A percentile compares a stretch with the other conserved stretches of the same genome.
Evolutionary conservation across 208 protist species (phyloP).

Genomic region (Lotmaria passim): DNA sequence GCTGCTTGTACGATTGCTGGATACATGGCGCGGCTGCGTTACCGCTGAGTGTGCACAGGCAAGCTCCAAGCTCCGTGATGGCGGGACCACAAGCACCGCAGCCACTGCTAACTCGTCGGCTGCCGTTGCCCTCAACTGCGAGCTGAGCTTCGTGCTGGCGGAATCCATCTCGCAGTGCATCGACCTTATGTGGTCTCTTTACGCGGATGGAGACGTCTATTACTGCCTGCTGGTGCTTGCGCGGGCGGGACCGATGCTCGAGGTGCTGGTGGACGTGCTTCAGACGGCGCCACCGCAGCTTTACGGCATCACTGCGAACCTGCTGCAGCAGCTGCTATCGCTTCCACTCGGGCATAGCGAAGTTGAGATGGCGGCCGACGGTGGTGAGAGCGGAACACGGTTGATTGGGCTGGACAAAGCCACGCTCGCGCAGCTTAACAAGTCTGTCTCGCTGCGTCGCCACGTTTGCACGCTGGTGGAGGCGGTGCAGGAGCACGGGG

Average conservation of each 20-base stretch:
- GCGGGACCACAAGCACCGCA: not conserved
- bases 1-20: conserved; percentile 58
- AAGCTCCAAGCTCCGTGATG: not conserved
- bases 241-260: conserved; percentile 55
- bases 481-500: conserved; percentile 41
- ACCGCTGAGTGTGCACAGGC: conserved; percentile 29
- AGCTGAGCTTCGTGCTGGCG: conserved; percentile 63
- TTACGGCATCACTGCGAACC: conserved; percentile 56
- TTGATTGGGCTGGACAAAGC: conserved; percentile 12
- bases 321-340: conserved; percentile 53
- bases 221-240: conserved; percentile 74
- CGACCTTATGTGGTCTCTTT: conserved; percentile 72
- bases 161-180: conserved; percentile 72
- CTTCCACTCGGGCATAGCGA: conserved; percentile 61
- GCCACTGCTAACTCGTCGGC: conserved; percentile 1
- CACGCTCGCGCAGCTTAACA: conserved; percentile 13
- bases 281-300: conserved; percentile 54
- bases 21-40: conserved; percentile 59
- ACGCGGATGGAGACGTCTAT: conserved; percentile 72
- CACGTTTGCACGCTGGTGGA: conserved; percentile 54
- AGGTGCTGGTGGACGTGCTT: conserved; percentile 60
- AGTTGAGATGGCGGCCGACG: not conserved
- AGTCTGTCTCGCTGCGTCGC: conserved; percentile 44
- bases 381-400: not conserved
- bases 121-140: conserved; percentile 45